phyloP scores from a whole-genome alignment of 225 moss, liverwort and hornwort genomes.

The Antitrichia curtipendula region DNA sequence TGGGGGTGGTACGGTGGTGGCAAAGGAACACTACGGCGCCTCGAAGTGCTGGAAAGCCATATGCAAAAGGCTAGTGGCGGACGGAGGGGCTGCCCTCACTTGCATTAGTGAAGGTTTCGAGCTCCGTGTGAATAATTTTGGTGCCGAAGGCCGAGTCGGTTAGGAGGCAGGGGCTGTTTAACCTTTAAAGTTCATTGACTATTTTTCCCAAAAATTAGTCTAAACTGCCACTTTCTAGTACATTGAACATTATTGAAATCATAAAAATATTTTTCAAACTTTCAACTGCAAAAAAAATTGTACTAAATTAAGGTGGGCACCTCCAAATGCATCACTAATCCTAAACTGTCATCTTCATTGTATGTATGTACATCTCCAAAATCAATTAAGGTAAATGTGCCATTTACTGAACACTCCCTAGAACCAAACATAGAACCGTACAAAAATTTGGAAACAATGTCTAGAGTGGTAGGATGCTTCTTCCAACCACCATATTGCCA shows the following conservation, averaged over 20 bases:
- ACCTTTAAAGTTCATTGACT: background rate
- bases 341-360: too few species aligned
- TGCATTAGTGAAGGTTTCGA: too few species aligned
- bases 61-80: background rate
- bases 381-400: too few species aligned
- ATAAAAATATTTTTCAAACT: background rate
- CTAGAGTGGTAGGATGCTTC: too few species aligned
- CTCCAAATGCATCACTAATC: too few species aligned
- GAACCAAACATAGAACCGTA: too few species aligned
- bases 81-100: background rate
- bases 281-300: fast-evolving
- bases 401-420: too few species aligned
- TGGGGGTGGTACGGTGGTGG: background rate
- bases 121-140: background rate
- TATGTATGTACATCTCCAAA: too few species aligned
- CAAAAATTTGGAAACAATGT: too few species aligned
- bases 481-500: too few species aligned
- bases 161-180: background rate
- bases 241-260: background rate
- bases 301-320: too few species aligned
- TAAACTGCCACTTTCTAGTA: background rate
- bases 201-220: background rate
- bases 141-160: background rate
- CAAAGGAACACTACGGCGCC: background rate
- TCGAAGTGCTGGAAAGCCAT: background rate